Conservation (phyloP, 169 alveolate species). For the Plasmodium vivax region DNA sequence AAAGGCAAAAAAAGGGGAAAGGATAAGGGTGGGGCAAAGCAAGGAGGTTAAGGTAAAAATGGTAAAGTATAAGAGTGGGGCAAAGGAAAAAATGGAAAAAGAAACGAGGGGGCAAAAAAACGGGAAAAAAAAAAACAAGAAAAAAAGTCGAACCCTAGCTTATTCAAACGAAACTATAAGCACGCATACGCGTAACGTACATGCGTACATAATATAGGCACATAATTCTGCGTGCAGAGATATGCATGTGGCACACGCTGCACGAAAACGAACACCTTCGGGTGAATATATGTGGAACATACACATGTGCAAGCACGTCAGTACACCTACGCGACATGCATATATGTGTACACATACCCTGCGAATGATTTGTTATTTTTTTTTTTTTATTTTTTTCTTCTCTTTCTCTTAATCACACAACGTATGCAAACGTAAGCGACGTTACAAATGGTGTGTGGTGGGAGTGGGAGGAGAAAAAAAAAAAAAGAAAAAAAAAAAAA, state of each 20-base stretch:
- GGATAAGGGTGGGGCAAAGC: too few species aligned
- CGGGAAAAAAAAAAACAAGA: background rate
- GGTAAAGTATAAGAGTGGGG: background rate
- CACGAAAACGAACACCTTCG: background rate
- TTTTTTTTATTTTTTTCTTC: background rate
- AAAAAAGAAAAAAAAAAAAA: background rate
- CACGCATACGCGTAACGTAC: background rate
- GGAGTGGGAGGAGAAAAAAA: background rate
- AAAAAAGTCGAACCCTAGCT: background rate
- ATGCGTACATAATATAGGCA: background rate
- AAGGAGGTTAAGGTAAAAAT: background rate
- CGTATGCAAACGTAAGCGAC: slow-evolving; percentile 21
- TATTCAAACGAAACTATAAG: background rate
- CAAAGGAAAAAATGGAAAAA: background rate
- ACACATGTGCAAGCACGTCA: background rate
- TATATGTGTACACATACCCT: background rate
- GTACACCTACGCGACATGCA: background rate
- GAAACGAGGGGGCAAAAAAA: background rate
- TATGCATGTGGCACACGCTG: background rate
- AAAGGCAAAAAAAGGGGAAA: background rate
- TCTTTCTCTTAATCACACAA: background rate
- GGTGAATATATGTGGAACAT: background rate
- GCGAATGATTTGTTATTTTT: background rate
- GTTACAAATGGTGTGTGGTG: background rate
- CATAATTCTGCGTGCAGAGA: background rate